Percentiles rank a stretch among this genome's conserved stretches.
These are phyloP conservation scores for Fusarium sp. DNA, from an alignment of 2,329 filamentous ascomycete species.

Conservation along the genomic window DNA sequence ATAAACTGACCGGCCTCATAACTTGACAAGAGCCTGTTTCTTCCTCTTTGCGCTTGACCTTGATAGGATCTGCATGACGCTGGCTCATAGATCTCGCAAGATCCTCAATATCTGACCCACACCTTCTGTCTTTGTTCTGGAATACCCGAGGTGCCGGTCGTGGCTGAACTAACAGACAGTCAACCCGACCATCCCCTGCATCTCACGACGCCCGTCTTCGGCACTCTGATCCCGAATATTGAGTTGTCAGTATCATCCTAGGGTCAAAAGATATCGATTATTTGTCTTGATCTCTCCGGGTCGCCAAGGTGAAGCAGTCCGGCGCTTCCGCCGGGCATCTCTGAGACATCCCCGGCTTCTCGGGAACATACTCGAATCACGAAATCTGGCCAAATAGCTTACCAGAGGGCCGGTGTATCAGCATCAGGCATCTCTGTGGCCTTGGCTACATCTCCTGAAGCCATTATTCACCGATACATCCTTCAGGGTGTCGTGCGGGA, in stretches of 20 bases:
- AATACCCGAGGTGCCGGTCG: slow-evolving; percentile 34
- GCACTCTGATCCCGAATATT: slow-evolving; percentile 10
- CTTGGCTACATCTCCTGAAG: background rate
- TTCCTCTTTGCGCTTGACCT: slow-evolving; percentile 7
- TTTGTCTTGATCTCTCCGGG: slow-evolving; percentile 30
- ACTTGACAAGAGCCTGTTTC: slow-evolving; percentile 5
- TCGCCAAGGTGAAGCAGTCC: slow-evolving; percentile 37
- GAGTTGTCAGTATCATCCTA: slow-evolving; percentile 5
- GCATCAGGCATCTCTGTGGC: background rate
- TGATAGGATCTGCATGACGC: background rate
- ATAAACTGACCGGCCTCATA: slow-evolving; percentile 1
- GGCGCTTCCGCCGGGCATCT: slow-evolving; percentile 38
- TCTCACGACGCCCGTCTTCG: slow-evolving; percentile 10
- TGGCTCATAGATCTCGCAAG: background rate
- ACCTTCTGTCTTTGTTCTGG: slow-evolving; percentile 25
- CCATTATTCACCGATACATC: background rate
- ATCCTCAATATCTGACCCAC: slow-evolving; percentile 34
- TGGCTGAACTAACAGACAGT: slow-evolving; percentile 38
- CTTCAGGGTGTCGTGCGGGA: slow-evolving; percentile 14
- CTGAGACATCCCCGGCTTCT: slow-evolving; percentile 36
- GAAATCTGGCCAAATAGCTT: slow-evolving; percentile 20
- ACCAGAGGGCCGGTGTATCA: slow-evolving; percentile 20
- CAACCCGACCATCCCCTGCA: slow-evolving; percentile 29
- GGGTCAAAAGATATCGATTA: slow-evolving; percentile 10
- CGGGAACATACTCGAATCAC: slow-evolving; percentile 30